Evolutionary conservation across 305 asterid genomes (phyloP).

Genomic region (Lippia alba): DNA sequence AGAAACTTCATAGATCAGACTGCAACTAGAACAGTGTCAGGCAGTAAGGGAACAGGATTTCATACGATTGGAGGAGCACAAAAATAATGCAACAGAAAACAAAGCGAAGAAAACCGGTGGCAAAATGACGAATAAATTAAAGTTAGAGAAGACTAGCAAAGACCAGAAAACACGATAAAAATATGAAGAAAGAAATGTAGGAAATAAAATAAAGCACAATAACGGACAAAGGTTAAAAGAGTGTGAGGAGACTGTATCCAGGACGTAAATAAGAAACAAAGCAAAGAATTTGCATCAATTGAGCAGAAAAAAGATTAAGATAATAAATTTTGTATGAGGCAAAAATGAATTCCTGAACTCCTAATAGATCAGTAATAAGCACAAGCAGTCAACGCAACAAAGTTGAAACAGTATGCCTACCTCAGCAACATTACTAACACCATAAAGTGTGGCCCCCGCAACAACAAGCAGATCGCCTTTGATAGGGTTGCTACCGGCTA

Average conservation of each 20-base stretch:
- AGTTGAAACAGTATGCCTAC: conserved; percentile 42
- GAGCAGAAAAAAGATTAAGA: too few species aligned
- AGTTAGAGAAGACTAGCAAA: neutral
- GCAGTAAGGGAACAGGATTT: neutral
- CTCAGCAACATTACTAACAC: conserved; percentile 91
- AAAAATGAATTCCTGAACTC: neutral
- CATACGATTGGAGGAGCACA: neutral
- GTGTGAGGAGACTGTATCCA: too few species aligned
- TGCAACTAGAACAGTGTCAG: neutral
- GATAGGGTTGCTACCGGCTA: conserved; percentile 88
- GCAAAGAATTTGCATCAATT: too few species aligned
- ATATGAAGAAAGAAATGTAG: too few species aligned
- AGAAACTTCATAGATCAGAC: neutral
- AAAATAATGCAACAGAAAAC: neutral
- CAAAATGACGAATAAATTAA: neutral
- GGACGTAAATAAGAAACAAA: too few species aligned
- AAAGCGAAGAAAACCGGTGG: neutral
- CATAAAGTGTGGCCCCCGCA: conserved; percentile 90
- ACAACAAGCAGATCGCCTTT: conserved; percentile 84
- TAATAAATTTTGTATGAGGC: neutral
- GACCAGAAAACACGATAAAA: neutral
- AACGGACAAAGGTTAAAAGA: too few species aligned
- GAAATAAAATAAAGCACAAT: too few species aligned
- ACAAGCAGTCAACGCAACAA: neutral
- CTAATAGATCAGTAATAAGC: neutral